Conservation (phyloP, 2,329 filamentous ascomycete species). For the Botryotinia narcissicola region DNA sequence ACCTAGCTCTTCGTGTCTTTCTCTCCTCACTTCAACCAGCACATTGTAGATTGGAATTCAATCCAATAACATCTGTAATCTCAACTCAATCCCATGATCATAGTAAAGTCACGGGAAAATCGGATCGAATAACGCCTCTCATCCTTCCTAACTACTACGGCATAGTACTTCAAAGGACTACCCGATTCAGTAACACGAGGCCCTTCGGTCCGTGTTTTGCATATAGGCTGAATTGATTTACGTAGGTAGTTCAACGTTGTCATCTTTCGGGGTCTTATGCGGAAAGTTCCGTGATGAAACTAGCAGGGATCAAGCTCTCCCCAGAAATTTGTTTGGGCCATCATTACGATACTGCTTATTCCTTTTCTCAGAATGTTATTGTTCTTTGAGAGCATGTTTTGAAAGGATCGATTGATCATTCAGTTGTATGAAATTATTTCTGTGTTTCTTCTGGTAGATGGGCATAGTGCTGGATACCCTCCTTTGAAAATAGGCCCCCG, state of each 20-base stretch:
- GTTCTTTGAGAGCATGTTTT: background rate
- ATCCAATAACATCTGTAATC: background rate
- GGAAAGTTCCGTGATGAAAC: background rate
- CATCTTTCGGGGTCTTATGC: background rate
- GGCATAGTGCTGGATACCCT: background rate
- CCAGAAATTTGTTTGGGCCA: conserved; percentile 8
- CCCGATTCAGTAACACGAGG: conserved; percentile 4
- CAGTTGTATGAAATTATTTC: background rate
- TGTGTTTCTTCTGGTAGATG: background rate
- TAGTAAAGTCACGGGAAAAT: background rate
- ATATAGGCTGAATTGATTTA: background rate
- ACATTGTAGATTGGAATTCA: background rate
- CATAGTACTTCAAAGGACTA: background rate
- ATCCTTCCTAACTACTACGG: background rate
- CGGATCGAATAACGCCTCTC: background rate
- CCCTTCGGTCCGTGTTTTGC: background rate
- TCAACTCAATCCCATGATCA: background rate
- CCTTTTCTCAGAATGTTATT: background rate
- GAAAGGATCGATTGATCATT: background rate
- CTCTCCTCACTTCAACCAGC: background rate
- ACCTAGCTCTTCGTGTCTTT: background rate
- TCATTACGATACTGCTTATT: background rate
- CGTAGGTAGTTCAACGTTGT: background rate
- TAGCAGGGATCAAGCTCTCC: conserved; percentile 12
- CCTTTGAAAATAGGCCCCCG: background rate